Conservation (phyloP, 2,329 filamentous ascomycete genomes). For the Lasiodiplodia citricola region DNA sequence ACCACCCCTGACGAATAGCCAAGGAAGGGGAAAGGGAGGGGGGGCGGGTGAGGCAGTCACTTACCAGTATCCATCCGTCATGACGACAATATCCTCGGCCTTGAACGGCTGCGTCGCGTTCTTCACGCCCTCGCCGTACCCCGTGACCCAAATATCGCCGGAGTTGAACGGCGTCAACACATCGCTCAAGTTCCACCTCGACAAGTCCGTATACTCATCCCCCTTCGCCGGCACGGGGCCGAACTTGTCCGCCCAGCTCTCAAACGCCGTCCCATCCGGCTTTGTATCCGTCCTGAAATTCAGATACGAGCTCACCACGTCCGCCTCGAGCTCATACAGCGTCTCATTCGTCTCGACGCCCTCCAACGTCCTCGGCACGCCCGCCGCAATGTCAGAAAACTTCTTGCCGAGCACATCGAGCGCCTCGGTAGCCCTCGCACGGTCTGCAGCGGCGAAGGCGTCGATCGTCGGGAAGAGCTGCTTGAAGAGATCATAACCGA, state of each 20-base stretch:
- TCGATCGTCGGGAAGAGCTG: constrained; percentile 59
- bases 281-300: constrained; percentile 53
- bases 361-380: constrained; percentile 39
- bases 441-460: constrained; percentile 55
- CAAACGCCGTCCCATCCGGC: constrained; percentile 55
- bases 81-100: constrained; percentile 62
- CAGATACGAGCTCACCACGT: constrained; percentile 49
- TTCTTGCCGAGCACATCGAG: constrained; percentile 52
- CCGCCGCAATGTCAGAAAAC: constrained; percentile 40
- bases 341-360: constrained; percentile 41
- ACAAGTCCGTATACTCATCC: constrained; percentile 63
- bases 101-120: constrained; percentile 57
- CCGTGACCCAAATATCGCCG: constrained; percentile 43
- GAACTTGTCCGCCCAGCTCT: constrained; percentile 53
- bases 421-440: constrained; percentile 57
- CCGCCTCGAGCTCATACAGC: constrained; percentile 25
- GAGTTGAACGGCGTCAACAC: constrained; percentile 40
- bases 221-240: constrained; percentile 46
- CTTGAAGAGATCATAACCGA: constrained; percentile 67
- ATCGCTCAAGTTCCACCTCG: constrained; percentile 57
- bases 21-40: background rate
- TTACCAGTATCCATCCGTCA: constrained; percentile 59
- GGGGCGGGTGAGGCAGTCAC: background rate
- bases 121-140: constrained; percentile 43
- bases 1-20: background rate